Evolutionary conservation across 192 early-diverging fungal species (phyloP), one percentile per base, ranked within the genome.

Genomic region (Irineochytrium annulatum): DNA sequence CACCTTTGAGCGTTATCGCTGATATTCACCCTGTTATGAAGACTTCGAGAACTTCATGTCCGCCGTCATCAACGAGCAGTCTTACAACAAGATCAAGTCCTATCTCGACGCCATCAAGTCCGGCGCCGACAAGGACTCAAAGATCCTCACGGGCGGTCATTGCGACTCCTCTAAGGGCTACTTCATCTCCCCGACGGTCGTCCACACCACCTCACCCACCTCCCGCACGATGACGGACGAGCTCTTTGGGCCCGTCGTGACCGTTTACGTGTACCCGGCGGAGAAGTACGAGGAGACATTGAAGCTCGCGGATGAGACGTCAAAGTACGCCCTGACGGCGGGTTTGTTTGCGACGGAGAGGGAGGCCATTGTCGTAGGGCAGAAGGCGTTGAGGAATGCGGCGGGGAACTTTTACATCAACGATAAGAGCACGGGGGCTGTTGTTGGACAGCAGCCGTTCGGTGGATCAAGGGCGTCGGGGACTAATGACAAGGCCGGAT

Each of bases 391-490:
- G 55, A 84, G 92, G 41, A 78, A 98, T 75, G 82, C 89, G 33
- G 89, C 92, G 3, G 95, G 95, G 34, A 98, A 98, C 85, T 95
- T 98, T 59, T 98, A 98, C 74, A 87, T 98, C 70, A 98, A 98
- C 71, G 95, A 98, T 81, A 98, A 98, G 75, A 93, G 87, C 67
- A 98, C 95, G 41, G 95, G 95, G 43, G 95, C 94, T 31, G 89
- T 96, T 31, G 94, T 96, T 43, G 65, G 94, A 57, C 95, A 98
- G 74, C 95, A 98, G 80, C 89, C 95, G 19, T 98, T 98, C 71
- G 95, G 95, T 64, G 95, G 95, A 63, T 85, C 83, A 62, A 85
- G 93, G 62, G 88, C 82, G 17, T 93, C 91, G 14, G 95, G 95
- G 44, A 98, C 95, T n/a, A 98, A 98, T 69, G 95, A 98, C 69